Percentiles rank a stretch among this genome's conserved stretches.
Conservation (phyloP, 2,329 filamentous ascomycete species). For the Davidsoniella eucalypti region DNA sequence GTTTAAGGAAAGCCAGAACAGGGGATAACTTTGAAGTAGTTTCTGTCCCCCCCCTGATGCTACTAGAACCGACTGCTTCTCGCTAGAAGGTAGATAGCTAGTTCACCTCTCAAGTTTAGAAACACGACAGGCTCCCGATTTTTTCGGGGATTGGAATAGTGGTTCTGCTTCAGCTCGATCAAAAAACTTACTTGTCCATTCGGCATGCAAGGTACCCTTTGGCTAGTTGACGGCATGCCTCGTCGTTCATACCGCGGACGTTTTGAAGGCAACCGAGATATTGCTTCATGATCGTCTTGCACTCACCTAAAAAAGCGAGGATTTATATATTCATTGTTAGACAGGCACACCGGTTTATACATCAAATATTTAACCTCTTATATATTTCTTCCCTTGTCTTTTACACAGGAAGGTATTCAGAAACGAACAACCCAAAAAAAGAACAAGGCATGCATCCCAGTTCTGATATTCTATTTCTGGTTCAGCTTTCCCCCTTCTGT, state of each 20-base stretch:
- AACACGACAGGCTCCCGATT: not conserved
- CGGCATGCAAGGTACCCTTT: conserved; percentile 81
- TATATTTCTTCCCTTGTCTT: not conserved
- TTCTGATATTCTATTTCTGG: too few relatives aligned
- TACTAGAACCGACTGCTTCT: too few relatives aligned
- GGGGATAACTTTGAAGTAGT: too few relatives aligned
- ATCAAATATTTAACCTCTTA: not conserved
- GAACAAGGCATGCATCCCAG: too few relatives aligned
- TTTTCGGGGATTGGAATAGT: not conserved
- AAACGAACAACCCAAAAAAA: too few relatives aligned
- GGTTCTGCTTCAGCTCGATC: not conserved
- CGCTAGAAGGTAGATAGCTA: not conserved
- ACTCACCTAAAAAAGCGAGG: conserved; percentile 49
- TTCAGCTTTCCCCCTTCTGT: too few relatives aligned
- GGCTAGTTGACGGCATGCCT: conserved; percentile 68
- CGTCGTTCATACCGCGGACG: conserved; percentile 67
- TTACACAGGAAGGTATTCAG: too few relatives aligned
- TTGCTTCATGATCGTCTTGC: conserved; percentile 69
- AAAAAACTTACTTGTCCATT: conserved; percentile 65
- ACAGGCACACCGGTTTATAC: not conserved
- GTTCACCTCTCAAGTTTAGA: not conserved
- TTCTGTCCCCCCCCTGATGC: too few relatives aligned
- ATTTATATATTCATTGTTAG: not conserved
- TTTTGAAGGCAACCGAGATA: conserved; percentile 82
- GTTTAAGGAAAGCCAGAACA: too few relatives aligned